Evolutionary conservation across 306 rosid species (phyloP).

Genomic region (Quercus ilex): DNA sequence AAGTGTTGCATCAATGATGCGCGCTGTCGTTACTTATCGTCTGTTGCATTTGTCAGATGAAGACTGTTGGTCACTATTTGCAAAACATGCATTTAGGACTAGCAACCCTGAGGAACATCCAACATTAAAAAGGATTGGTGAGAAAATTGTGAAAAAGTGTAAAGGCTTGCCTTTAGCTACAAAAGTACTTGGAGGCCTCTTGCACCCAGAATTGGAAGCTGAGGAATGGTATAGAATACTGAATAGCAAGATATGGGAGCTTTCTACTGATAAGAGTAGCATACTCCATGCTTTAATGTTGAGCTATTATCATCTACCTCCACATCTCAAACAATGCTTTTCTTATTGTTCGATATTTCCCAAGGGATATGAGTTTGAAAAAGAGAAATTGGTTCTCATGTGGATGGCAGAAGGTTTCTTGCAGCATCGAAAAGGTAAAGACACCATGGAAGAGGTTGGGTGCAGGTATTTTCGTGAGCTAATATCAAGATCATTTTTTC

Average conservation of each 20-base stretch:
- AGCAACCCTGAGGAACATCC: neutral
- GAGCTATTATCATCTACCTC: constrained; percentile 16
- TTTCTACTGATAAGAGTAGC: neutral
- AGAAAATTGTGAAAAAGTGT: constrained; percentile 13
- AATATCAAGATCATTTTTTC: constrained; percentile 27
- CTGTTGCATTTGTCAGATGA: neutral
- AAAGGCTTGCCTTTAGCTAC: constrained; percentile 16
- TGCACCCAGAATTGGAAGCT: neutral
- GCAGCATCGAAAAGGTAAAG: neutral
- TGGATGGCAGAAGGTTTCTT: constrained; percentile 46
- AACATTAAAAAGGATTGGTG: neutral
- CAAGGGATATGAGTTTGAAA: constrained; percentile 1
- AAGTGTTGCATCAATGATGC: neutral
- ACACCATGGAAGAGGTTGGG: constrained; percentile 13
- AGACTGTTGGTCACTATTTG: constrained; percentile 18
- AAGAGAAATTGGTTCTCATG: neutral
- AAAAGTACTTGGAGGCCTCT: constrained; percentile 13
- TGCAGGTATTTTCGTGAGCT: constrained; percentile 14
- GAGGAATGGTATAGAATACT: constrained; percentile 6
- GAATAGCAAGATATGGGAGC: constrained; percentile 7
- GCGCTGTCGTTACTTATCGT: neutral
- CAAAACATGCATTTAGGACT: neutral
- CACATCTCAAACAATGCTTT: constrained; percentile 21
- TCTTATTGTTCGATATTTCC: constrained; percentile 32
- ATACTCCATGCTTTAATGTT: constrained; percentile 12